A percentile compares a stretch with the other conserved stretches of the same genome.
These are phyloP conservation scores for Jasminum sambac DNA, from an alignment of 257 asterid species.

Conservation along the genomic window DNA sequence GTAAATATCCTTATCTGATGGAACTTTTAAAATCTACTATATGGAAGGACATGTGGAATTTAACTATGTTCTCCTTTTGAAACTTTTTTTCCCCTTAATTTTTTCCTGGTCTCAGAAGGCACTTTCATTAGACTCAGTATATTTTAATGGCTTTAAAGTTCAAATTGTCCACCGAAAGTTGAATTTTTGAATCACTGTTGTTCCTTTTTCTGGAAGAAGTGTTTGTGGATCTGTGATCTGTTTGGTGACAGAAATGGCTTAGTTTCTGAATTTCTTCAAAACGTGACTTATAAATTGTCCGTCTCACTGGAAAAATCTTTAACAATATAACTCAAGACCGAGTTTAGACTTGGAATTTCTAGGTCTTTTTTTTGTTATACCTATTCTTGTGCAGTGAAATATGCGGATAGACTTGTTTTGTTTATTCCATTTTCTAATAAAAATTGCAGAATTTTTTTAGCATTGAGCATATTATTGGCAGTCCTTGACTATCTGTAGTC, in stretches of 20 bases:
- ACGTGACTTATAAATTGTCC: conserved; percentile 13
- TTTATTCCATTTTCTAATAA: conserved; percentile 9
- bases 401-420: background rate
- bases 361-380: conserved; percentile 12
- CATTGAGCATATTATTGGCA: conserved; percentile 13
- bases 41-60: conserved; percentile 10
- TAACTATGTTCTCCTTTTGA: background rate
- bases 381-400: background rate
- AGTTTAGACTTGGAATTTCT: conserved; percentile 13
- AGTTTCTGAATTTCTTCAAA: conserved; percentile 10
- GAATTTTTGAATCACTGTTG: conserved; percentile 14
- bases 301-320: conserved; percentile 13
- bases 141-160: background rate
- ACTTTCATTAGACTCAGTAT: background rate
- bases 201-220: background rate
- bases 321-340: conserved; percentile 1
- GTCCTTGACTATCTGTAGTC: background rate
- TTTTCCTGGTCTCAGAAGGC: background rate
- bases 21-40: conserved; percentile 21
- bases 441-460: background rate
- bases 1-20: conserved; percentile 7
- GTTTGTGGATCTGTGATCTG: background rate
- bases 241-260: conserved; percentile 1
- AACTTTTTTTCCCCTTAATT: background rate
- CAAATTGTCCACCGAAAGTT: conserved; percentile 1